Evolutionary conservation across 768 basidiomycete species (phyloP), one percentile per base, ranked within the genome.

Genomic region (Lenzites betulinus): DNA sequence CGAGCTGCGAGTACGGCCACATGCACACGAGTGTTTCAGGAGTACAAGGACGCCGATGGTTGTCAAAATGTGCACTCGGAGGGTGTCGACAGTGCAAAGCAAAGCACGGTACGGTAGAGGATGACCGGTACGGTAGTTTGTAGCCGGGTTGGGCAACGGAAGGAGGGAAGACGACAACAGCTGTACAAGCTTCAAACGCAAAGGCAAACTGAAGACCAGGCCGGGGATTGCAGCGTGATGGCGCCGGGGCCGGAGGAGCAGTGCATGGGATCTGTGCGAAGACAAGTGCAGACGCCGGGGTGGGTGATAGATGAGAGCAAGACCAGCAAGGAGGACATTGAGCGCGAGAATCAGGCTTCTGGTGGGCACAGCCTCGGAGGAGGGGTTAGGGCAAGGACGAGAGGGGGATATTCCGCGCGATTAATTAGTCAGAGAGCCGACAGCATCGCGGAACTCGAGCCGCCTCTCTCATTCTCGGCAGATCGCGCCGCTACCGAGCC

Each of bases 401-500:
- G 16, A 30, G 6, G 33, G 20, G 42, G 39, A 50, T 26, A 30
- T 43, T 30, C 52, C 26, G 41, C 16, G 51, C 16, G 42, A 48
- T 55, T 49, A 41, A 61, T 61, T 51, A 50, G 49, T 61, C 54
- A 61, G 13, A 55, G 2, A 30, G 47, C 60, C 60, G 60, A 55
- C 30, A 61, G 47, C 11, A 43, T 61, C 60, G 60, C 59, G 59
- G 59, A 60, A 60, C 50, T 50, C 41, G 53, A 60, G 59, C 52
- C 51, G 58, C 46, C 46, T 51, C 54, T 49, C 33, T 35, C 9
- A 49, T 39, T 51, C 60, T 61, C 60, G 60, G 60, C 54, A 61
- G 54, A 55, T 56, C 60, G 60, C 60, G 60, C 42, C 58, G 58
- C 56, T 50, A 58, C 56, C 56, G 56, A 58, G 56, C 39, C 56